Base-by-base conservation (phyloP, 2,329 filamentous ascomycete species). In the Akanthomyces dipterigenus region DNA sequence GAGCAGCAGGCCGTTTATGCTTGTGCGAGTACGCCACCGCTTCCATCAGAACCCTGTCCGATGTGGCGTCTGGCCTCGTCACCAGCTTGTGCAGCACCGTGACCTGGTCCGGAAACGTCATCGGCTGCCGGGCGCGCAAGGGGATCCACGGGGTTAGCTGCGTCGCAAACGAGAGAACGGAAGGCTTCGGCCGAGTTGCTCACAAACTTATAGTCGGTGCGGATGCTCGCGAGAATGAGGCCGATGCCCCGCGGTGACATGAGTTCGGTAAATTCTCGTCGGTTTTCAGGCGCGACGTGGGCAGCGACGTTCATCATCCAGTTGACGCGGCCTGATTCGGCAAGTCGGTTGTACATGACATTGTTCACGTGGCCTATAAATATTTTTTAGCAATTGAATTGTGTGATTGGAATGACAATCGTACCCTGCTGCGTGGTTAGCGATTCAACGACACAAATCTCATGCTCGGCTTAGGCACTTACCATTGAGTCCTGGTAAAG, bases 151-250 rank as follows among this genome's bases (percentile, higher is more conserved):
- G n/a, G 16, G 53, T 40, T 49, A 28, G 45, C 20, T 24, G 14
- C 3, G 1, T 28, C n/a, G 8, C 36, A 1, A 14, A 22, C 7
- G 4, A n/a, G 14, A 14, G 31, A 14, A 14, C 14, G 2, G 3
- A 20, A 2, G 1, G n/a, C n/a, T 20, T 14, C 1, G 11, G 4
- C 4, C n/a, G n/a, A 28, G 2, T 14, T 5, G 80, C 88, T 65
- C 71, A 95, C 91, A 76, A 96, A 92, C 76, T 96, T 96, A 75
- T 89, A 96, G 66, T 96, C 88, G 0, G 89, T 87, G 67, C 83
- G 88, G 66, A 96, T 91, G 67, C 87, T 91, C 67, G 86, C 83
- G 69, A 96, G 75, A 63, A 96, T 95, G 61, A 96, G 72, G 0
- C 93, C 92, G 20, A 86, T 78, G 1, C 82, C 82, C 26, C 76